A percentile compares a stretch with the other conserved stretches of the same genome.
phyloP scores from a whole-genome alignment of 352 stramenopile genomes.

The Poterioochromonas sp. region DNA sequence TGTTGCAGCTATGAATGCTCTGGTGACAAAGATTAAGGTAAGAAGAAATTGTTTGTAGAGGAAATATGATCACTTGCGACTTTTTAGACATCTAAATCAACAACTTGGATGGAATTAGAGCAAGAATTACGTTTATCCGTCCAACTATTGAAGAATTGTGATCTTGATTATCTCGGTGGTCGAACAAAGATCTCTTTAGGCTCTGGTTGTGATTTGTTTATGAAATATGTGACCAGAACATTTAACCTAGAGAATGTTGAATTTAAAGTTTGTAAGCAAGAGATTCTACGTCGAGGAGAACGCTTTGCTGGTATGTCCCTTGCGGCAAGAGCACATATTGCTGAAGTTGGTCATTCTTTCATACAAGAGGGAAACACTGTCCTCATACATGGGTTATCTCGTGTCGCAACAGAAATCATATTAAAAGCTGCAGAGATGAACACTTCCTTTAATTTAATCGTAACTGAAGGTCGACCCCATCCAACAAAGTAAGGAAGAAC shows the following conservation, averaged over 20 bases:
- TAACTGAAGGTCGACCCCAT: constrained; percentile 65
- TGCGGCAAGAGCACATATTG: constrained; percentile 79
- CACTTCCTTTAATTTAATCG: constrained; percentile 80
- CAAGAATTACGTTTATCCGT: neutral
- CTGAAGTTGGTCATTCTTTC: constrained; percentile 79
- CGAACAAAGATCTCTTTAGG: constrained; percentile 70
- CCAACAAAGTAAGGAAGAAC: neutral
- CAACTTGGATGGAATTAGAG: constrained; percentile 31
- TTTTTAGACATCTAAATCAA: neutral
- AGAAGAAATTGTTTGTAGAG: neutral
- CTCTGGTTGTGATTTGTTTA: constrained; percentile 79
- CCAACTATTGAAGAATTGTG: neutral
- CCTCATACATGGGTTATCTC: constrained; percentile 80
- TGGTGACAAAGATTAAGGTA: constrained; percentile 13
- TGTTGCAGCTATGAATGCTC: constrained; percentile 4
- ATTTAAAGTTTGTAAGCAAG: neutral
- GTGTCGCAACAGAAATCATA: constrained; percentile 78
- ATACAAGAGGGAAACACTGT: constrained; percentile 84
- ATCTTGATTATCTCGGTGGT: constrained; percentile 37
- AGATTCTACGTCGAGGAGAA: neutral
- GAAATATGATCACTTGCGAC: neutral
- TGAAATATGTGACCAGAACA: constrained; percentile 78
- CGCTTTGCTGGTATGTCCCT: constrained; percentile 58
- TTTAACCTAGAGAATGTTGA: constrained; percentile 53
- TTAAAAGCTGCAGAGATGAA: constrained; percentile 74